These are phyloP conservation scores for Colletotrichum orbiculare DNA, from an alignment of 2,329 filamentous ascomycete genomes.

Conservation along the genomic window DNA sequence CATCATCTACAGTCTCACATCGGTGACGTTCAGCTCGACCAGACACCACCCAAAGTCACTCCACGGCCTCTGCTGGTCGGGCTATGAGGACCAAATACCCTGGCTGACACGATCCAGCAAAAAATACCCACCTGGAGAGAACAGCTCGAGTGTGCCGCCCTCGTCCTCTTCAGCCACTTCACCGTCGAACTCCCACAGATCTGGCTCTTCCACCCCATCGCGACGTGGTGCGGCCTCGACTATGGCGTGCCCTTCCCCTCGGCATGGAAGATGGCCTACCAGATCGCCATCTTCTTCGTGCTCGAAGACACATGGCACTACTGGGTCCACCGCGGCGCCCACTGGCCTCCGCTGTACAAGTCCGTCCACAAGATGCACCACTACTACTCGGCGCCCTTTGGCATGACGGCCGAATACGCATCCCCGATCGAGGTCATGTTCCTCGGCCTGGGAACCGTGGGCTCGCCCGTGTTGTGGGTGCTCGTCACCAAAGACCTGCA, in stretches of 20 bases:
- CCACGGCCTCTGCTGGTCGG: neutral
- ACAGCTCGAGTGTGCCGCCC: slow-evolving; percentile 92
- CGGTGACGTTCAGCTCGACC: neutral
- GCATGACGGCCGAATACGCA: slow-evolving; percentile 95
- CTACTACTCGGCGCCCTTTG: slow-evolving; percentile 98
- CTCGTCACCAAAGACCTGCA: slow-evolving; percentile 87
- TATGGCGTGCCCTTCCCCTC: slow-evolving; percentile 92
- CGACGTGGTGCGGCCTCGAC: slow-evolving; percentile 88
- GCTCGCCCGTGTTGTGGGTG: slow-evolving; percentile 85
- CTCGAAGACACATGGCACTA: slow-evolving; percentile 99
- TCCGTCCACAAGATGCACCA: slow-evolving; percentile 99
- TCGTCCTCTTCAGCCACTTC: slow-evolving; percentile 95
- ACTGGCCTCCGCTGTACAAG: slow-evolving; percentile 96
- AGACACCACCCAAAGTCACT: too few species aligned
- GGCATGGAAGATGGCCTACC: slow-evolving; percentile 85
- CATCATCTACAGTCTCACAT: neutral
- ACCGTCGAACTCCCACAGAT: slow-evolving; percentile 98
- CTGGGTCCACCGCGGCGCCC: slow-evolving; percentile 91
- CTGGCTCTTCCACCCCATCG: slow-evolving; percentile 98
- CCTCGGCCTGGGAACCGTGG: slow-evolving; percentile 87
- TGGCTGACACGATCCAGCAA: slow-evolving; percentile 48
- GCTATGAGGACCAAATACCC: neutral
- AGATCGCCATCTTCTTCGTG: slow-evolving; percentile 94
- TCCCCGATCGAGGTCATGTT: slow-evolving; percentile 98
- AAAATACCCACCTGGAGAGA: slow-evolving; percentile 92